Evolutionary conservation across 2,329 filamentous ascomycete genomes (phyloP), one percentile per base, ranked within the genome.

Genomic region (Tolypocladium sp.): DNA sequence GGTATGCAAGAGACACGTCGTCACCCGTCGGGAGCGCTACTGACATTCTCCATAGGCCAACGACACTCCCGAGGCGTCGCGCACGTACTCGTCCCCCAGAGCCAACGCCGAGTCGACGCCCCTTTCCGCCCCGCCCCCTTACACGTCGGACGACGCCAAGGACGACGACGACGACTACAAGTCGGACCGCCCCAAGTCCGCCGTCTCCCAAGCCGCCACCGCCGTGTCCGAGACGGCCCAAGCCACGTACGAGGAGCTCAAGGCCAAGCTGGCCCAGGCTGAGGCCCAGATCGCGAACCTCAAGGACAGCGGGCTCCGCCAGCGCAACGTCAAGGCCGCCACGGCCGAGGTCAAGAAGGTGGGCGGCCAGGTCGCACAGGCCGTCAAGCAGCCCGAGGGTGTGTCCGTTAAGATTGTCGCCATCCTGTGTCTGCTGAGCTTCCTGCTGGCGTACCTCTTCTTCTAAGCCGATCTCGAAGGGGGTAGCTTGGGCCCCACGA

Each of bases 401-500:
- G 93, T 99, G 4, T 87, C 94, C 0, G 85, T 99, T 56, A 88
- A 93, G 73, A 84, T 93, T 63, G 90, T 90, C 52, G 93, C 94
- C 27, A 79, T 85, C 27, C 78, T 99, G 51, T 97, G 92, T 72
- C 79, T 99, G 68, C 68, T 96, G 63, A 92, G 91, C 79, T 99
- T 99, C 78, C 76, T 99, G 70, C 83, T 97, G 67, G 94, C 92
- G 58, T 99, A 97, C 77, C 85, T 97, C 74, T 92, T 99, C 80
- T 99, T 99, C 76, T 99, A 86, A 81, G 58, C 30, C 60, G 58
- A 61, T 51, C 56, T 33, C 37, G 17, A 35, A 4, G 30, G 17
- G 27, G 4, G 9, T 17, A 12, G 49, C 27, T n/a, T 17, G 17
- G 49, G 30, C 17, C 7, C 27, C 17, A 52, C 27, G 49, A 27